phyloP scores from a whole-genome alignment of 352 stramenopile species.

The Phytophthora pistaciae region DNA sequence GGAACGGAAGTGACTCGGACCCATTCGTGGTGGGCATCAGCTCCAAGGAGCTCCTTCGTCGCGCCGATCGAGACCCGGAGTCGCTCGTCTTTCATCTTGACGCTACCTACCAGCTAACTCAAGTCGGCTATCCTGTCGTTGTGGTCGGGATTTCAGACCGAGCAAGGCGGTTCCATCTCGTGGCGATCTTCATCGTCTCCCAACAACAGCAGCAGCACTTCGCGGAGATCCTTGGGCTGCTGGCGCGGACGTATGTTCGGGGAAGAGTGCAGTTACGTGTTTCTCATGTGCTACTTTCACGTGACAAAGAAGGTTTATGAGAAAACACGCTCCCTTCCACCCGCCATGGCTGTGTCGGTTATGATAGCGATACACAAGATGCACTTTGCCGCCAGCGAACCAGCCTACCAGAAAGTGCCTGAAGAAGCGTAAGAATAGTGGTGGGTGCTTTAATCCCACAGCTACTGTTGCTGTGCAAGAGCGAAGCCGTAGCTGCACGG shows the following conservation, averaged over 20 bases:
- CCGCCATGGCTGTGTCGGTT: no score
- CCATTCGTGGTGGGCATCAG: slow-evolving; percentile 4
- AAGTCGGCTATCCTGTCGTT: slow-evolving; percentile 11
- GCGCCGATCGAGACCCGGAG: not conserved
- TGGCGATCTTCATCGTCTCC: slow-evolving; percentile 12
- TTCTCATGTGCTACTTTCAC: slow-evolving; percentile 43
- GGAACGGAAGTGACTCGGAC: not conserved
- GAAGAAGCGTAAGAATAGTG: no score
- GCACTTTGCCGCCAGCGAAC: no score
- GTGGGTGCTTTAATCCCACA: no score
- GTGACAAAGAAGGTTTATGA: slow-evolving; percentile 39
- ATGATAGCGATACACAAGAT: no score
- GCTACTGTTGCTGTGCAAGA: no score
- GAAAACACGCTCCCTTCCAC: not conserved
- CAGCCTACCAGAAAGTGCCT: no score
- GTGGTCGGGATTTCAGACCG: slow-evolving; percentile 22
- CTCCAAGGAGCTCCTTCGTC: not conserved
- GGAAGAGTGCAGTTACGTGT: not conserved
- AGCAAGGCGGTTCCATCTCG: slow-evolving; percentile 18
- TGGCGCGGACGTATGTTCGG: not conserved
- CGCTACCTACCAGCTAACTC: slow-evolving; percentile 24
- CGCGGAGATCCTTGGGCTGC: not conserved
- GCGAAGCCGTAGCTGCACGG: no score
- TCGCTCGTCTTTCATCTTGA: slow-evolving; percentile 2
- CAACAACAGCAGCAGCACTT: not conserved